Percentiles rank a stretch among this genome's conserved stretches.
These are phyloP conservation scores for Hypocreales sp. DNA, from an alignment of 2,329 filamentous ascomycete species.

Conservation along the genomic window DNA sequence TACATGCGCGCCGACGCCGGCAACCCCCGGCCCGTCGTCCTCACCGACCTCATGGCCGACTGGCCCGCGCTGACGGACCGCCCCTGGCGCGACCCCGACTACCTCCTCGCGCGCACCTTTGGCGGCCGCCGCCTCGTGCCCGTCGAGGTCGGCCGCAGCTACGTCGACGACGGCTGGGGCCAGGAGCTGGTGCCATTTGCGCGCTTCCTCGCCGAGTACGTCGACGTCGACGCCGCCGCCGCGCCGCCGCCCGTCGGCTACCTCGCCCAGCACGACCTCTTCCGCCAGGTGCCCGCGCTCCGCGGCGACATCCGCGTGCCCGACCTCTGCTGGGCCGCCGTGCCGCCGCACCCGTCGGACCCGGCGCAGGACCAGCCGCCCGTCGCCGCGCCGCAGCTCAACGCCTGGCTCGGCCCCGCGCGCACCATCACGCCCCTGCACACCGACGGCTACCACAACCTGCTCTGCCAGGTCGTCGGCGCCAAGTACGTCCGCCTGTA, in stretches of 20 bases:
- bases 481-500: constrained; percentile 88
- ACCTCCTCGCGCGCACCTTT: constrained; percentile 62
- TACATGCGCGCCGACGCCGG: constrained; percentile 34
- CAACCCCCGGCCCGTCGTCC: constrained; percentile 47
- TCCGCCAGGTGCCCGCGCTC: constrained; percentile 65
- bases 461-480: constrained; percentile 79
- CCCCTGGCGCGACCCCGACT: constrained; percentile 58
- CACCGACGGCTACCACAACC: constrained; percentile 87
- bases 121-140: constrained; percentile 68
- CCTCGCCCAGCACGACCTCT: constrained; percentile 81
- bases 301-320: constrained; percentile 63
- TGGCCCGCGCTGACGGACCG: constrained; percentile 64
- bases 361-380: constrained; percentile 19
- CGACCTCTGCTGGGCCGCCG: constrained; percentile 67
- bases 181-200: constrained; percentile 66
- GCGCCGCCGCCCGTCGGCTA: constrained; percentile 43
- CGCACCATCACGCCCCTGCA: constrained; percentile 86
- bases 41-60: constrained; percentile 42
- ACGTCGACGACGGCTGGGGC: constrained; percentile 73
- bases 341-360: constrained; percentile 37
- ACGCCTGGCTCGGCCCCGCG: constrained; percentile 85
- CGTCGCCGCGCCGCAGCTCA: constrained; percentile 50
- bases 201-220: constrained; percentile 50
- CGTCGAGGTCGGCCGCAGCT: constrained; percentile 73
- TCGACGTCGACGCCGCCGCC: constrained; percentile 17